Conservation (phyloP, 2,329 filamentous ascomycete genomes). For the Fusarium bulbicola region DNA sequence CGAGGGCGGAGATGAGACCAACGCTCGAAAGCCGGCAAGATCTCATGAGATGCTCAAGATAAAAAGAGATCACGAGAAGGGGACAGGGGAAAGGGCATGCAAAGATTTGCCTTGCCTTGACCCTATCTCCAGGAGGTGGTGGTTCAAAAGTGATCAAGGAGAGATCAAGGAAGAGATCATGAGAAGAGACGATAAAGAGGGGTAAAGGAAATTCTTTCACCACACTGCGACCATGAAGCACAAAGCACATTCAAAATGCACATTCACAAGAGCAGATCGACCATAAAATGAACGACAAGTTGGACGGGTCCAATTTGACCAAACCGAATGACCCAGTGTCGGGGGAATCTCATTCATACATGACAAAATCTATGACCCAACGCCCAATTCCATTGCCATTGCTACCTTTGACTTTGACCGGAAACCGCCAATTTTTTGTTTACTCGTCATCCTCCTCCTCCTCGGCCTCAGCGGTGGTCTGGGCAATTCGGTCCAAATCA, state of each 20-base stretch:
- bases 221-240: neutral
- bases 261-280: constrained; percentile 24
- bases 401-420: constrained; percentile 34
- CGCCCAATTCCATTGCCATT: constrained; percentile 50
- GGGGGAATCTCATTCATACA: constrained; percentile 54
- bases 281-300: constrained; percentile 31
- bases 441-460: constrained; percentile 74
- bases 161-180: neutral
- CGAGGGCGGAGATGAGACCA: too few species aligned
- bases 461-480: constrained; percentile 79
- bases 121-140: neutral
- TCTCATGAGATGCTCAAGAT: too few species aligned
- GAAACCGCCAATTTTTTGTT: constrained; percentile 54
- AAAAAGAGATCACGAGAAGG: neutral
- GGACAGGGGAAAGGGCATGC: neutral
- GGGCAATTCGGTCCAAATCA: constrained; percentile 96
- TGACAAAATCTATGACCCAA: constrained; percentile 53
- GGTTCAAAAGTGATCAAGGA: neutral
- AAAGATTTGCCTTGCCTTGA: neutral
- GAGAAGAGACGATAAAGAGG: neutral
- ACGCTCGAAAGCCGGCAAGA: neutral
- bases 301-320: constrained; percentile 47
- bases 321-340: constrained; percentile 51
- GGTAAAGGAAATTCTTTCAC: neutral
- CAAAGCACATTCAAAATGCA: neutral